Conservation (phyloP, 1,284 basidiomycete genomes). For the Pisolithus thermaeus region DNA sequence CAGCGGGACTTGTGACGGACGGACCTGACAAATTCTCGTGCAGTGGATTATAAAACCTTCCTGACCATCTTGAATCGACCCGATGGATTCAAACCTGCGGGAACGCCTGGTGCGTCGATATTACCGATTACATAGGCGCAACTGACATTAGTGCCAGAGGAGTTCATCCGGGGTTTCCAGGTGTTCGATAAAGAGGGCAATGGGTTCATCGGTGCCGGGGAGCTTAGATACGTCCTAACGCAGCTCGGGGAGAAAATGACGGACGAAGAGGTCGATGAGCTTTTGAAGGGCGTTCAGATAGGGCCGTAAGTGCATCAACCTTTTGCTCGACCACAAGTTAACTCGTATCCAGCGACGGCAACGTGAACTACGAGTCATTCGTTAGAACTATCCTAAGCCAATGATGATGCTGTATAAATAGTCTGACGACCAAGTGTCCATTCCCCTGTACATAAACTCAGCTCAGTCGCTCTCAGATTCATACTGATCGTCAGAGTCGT, state of each 20-base stretch:
- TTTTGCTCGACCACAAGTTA: slow-evolving; percentile 14
- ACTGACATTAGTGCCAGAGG: slow-evolving; percentile 53
- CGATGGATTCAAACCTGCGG: slow-evolving; percentile 95
- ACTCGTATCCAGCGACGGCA: slow-evolving; percentile 72
- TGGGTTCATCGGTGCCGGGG: slow-evolving; percentile 91
- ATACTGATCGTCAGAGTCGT: slow-evolving; percentile 46
- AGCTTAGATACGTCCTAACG: slow-evolving; percentile 91
- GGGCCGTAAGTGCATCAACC: slow-evolving; percentile 57
- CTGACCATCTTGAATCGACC: slow-evolving; percentile 89
- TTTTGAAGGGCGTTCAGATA: slow-evolving; percentile 91
- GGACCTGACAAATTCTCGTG: background rate
- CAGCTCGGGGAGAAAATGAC: slow-evolving; percentile 97
- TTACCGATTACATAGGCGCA: background rate
- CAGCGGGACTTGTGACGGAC: background rate
- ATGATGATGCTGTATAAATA: slow-evolving; percentile 30
- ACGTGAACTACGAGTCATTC: slow-evolving; percentile 96
- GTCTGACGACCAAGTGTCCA: background rate
- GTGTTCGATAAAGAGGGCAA: slow-evolving; percentile 99
- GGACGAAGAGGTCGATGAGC: slow-evolving; percentile 96
- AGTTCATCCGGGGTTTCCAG: slow-evolving; percentile 98
- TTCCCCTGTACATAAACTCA: slow-evolving; percentile 13
- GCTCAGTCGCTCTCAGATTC: slow-evolving; percentile 51
- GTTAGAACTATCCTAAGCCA: slow-evolving; percentile 88
- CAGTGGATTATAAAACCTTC: slow-evolving; percentile 90
- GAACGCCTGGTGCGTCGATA: slow-evolving; percentile 68